Percentiles rank a stretch among this genome's conserved stretches.
Evolutionary conservation across 441 rosid species (phyloP).

Genomic region (Codiaeum variegatum): DNA sequence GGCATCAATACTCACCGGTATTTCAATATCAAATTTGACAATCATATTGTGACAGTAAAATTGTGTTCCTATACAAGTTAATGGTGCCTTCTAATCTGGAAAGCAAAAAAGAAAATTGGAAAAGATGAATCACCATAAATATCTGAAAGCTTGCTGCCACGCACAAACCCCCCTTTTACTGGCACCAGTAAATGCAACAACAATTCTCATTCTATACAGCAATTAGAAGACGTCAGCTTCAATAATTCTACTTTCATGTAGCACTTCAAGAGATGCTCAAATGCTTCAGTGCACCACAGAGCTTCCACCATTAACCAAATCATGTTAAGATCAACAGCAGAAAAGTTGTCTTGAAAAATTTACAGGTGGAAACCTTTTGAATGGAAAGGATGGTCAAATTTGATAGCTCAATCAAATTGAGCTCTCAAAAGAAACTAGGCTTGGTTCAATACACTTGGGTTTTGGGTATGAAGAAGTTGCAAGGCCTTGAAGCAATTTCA

Average conservation of each 20-base stretch:
- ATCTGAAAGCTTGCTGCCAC: not conserved
- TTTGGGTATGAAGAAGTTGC: constrained; percentile 33
- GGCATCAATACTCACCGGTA: not conserved
- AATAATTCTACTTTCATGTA: not conserved
- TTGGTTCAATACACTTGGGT: constrained; percentile 20
- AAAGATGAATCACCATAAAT: constrained; percentile 1
- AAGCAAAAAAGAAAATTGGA: not conserved
- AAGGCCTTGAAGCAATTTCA: constrained; percentile 50
- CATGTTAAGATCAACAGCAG: not conserved
- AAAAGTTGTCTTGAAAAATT: not conserved
- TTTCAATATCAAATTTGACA: not conserved
- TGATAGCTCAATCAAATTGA: constrained; percentile 22
- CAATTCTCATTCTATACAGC: constrained; percentile 7
- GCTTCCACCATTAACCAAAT: not conserved
- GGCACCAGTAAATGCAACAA: not conserved
- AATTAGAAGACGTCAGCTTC: not conserved
- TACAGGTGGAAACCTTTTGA: not conserved
- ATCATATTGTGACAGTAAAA: constrained; percentile 11
- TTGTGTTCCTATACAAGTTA: constrained; percentile 23
- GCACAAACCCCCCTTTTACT: not conserved
- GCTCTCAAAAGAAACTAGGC: constrained; percentile 42
- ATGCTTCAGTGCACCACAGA: not conserved
- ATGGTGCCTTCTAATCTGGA: constrained; percentile 23
- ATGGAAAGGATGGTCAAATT: not conserved
- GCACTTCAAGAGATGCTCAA: not conserved